Evolutionary conservation across 2,329 filamentous ascomycete species (phyloP), one percentile per base, ranked within the genome.

Genomic region (Waltergamsia citrina): DNA sequence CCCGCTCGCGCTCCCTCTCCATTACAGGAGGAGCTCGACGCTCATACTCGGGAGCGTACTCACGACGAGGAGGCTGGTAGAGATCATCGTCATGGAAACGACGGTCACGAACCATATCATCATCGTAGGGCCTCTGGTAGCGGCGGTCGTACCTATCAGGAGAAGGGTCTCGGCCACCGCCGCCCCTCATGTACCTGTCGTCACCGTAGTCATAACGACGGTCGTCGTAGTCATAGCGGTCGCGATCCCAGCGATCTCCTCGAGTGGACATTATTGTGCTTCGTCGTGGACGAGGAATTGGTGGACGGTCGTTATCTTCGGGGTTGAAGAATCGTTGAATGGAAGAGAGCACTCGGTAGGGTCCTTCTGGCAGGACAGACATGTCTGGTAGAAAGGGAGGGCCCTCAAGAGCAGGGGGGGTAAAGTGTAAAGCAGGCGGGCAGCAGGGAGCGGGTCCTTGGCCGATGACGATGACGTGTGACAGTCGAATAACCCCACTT

Each of bases 41-140:
- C 38, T 75, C 74, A 44, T 64, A 56, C 33, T 71, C 54, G 8
- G 51, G 46, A 19, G 38, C 39, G n/a, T 18, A 31, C 15, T 43
- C 65, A 29, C 50, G 42, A 29, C 54, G 50, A 21, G 53, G 49
- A 25, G 52, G 43, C 31, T 56, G 53, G 20, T 57, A 65, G 35
- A 57, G 56, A 11, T 67, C 65, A 4, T 81, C 73, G 15, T 80
- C 76, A 40, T 70, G 65, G 38, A 65, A 63, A 41, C 67, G 67
- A 26, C 63, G 63, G 34, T 78, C 72, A 26, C 65, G 65, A 29
- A 62, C 48, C 9, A 54, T 42, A 29, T 60, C 51, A 16, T 69
- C 67, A 18, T 74, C 68, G 41, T 67, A 65, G 28, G 61, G 60
- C 17, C 52, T 26, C 22, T 27, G 52, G 28, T 54, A 47, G 38